Evolutionary conservation across 345 rosid genomes (phyloP).

Genomic region (Citrus mangshanensis): DNA sequence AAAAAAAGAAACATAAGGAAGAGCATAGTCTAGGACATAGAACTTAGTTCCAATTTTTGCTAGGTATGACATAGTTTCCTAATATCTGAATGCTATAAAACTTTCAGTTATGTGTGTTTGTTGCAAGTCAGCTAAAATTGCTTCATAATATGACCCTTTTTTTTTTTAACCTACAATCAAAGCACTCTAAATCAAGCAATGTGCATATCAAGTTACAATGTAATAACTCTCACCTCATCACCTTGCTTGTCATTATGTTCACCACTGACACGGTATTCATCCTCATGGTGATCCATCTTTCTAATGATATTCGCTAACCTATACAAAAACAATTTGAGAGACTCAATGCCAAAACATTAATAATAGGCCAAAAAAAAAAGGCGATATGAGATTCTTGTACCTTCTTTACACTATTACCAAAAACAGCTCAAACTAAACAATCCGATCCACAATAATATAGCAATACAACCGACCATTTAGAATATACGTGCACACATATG

Average conservation of each 20-base stretch:
- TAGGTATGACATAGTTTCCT: not conserved
- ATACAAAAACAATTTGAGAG: not conserved
- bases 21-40: not conserved
- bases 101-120: not conserved
- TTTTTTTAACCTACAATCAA: not conserved
- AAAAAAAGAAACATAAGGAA: not conserved
- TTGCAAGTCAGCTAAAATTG: not conserved
- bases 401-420: not conserved
- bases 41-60: not conserved
- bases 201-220: not conserved
- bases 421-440: not conserved
- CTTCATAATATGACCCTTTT: not conserved
- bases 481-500: not conserved
- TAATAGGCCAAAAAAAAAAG: not conserved
- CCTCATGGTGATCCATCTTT: constrained; percentile 67
- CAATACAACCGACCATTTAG: not conserved
- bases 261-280: constrained; percentile 42
- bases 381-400: not conserved
- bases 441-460: not conserved
- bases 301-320: constrained; percentile 1
- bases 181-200: not conserved
- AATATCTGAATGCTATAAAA: not conserved
- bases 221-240: constrained; percentile 54
- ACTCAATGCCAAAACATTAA: not conserved
- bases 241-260: constrained; percentile 60